phyloP scores from a whole-genome alignment of 176 grass and related monocot species.

The Areca catechu region DNA sequence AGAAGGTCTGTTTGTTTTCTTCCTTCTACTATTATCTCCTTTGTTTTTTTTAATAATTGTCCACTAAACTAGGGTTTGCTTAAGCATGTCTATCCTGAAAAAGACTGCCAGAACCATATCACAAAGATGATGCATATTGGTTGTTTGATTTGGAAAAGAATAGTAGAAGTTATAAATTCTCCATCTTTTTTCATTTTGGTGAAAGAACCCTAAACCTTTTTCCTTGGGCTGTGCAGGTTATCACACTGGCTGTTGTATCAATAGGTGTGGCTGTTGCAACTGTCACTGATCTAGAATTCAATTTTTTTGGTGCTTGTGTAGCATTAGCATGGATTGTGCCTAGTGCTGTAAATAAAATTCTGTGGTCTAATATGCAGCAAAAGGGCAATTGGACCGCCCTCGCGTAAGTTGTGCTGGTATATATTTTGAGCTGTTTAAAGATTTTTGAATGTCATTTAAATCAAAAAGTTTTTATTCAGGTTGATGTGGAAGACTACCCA shows the following conservation, averaged over 20 bases:
- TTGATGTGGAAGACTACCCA: conserved; percentile 98
- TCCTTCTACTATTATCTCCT: conserved; percentile 5
- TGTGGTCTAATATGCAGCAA: conserved; percentile 95
- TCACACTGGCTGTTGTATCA: conserved; percentile 61
- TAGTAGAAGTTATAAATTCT: too few relatives aligned
- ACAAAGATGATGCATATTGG: too few relatives aligned
- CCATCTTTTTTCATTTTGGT: too few relatives aligned
- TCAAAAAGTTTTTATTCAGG: conserved; percentile 37
- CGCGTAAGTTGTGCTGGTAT: conserved; percentile 50
- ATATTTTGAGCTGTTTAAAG: conserved; percentile 7
- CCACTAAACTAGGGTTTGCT: too few relatives aligned
- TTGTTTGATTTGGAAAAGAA: too few relatives aligned
- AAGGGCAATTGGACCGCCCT: conserved; percentile 88
- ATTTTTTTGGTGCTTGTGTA: conserved; percentile 87
- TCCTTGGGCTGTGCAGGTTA: conserved; percentile 37
- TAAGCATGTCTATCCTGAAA: too few relatives aligned
- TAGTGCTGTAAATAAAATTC: conserved; percentile 89
- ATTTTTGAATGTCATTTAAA: conserved; percentile 19
- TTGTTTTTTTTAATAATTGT: too few relatives aligned
- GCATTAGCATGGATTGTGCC: conserved; percentile 88
- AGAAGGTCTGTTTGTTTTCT: conserved; percentile 43
- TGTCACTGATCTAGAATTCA: conserved; percentile 92
- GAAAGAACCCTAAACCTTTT: neutral
- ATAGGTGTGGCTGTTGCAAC: conserved; percentile 79
- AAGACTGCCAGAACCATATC: too few relatives aligned